Evolutionary conservation across 139 green algal genomes (phyloP), one percentile per base, ranked within the genome.

Genomic region (Mesostigma viride): DNA sequence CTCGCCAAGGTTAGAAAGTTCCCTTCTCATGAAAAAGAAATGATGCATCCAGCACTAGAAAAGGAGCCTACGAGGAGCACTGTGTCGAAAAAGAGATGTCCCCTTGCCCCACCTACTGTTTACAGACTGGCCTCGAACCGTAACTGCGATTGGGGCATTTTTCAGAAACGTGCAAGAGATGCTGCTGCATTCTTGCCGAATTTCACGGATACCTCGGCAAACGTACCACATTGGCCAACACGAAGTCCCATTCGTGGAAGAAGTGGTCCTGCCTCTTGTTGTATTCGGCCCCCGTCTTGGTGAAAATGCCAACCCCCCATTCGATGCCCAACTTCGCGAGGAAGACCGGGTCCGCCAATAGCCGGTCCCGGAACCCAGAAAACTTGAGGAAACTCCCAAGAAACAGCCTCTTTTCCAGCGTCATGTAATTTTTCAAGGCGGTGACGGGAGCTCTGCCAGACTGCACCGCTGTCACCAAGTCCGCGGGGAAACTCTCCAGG

Each of bases 311-410:
- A 69, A 98, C 96, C 72, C 92, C 92, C 31, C 86, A 84, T 80
- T 89, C 76, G 24, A 81, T 71, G 33, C 64, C 77, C 35, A 96
- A 77, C 79, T 98, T 98, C 68, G 91, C 75, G 40, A 90, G 64
- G 68, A 97, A 97, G 36, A 69, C 74, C 30, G 91, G 86, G 72
- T 97, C 91, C 0, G 85, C 90, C 70, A 98, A 75, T 47, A 98
- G 73, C 3, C 90, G 84, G 73, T 96, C 91, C 3, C 90, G 79
- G 76, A 96, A 95, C 31, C 92, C 91, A 76, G 11, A 35, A 46
- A 81, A 81, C 0, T 59, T 65, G 57, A 80, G 58, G 1, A 81
- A 35, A 34, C 35, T 53, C 26, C 58, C 22, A 3, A 80, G 22
- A 8, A 81, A 35, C 31, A 44, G 62, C 35, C 28, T 76, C 33